Base-by-base conservation (phyloP, 2,329 filamentous ascomycete genomes). In the Scedosporium aurantiacum region DNA sequence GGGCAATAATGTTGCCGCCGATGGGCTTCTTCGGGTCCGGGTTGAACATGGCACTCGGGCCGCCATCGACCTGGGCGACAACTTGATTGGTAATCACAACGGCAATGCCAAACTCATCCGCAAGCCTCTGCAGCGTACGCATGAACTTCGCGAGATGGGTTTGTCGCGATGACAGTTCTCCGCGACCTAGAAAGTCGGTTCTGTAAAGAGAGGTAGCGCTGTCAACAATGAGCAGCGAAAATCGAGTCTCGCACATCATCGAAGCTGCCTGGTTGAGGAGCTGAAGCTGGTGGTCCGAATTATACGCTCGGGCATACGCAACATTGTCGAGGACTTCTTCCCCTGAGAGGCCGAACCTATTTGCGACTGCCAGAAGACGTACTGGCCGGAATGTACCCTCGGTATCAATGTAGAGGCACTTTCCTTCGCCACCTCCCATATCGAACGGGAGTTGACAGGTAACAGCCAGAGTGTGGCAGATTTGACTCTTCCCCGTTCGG, bases 221-320 rank as follows among this genome's bases (percentile, higher is more conserved):
- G 75, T 99, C 94, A 62, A 99, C 94, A 57, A 99, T 86, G 58
- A 99, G 85, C 7, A 99, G 82, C 2, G 94, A 97, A 74, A 99
- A 99, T 3, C 94, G 86, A 0, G 94, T 99, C 77, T 99, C 95
- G 62, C 92, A 97, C 95, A 99, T 99, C 94, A 99, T 99, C 64
- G 91, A 86, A 2, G 94, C 89, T 3, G 94, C 95, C 73, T 97
- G 93, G 69, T 94, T 94, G 64, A 99, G 85, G 6, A 99, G 82
- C 72, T 96, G 91, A 58, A 99, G 83, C 73, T 99, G 94, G 74
- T 99, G 94, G 66, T 99, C 94, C 0, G 93, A 97, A 73, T 99
- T 99, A 79, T 99, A 99, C 8, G 94, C 94, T 63, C 94, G 88
- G 58, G 95, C 95, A 73, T 99, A 99, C 2, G 95, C 95, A 62